Evolutionary conservation across 73 alveolate genomes (phyloP).

Genomic region (Tetrahymena malaccensis): DNA sequence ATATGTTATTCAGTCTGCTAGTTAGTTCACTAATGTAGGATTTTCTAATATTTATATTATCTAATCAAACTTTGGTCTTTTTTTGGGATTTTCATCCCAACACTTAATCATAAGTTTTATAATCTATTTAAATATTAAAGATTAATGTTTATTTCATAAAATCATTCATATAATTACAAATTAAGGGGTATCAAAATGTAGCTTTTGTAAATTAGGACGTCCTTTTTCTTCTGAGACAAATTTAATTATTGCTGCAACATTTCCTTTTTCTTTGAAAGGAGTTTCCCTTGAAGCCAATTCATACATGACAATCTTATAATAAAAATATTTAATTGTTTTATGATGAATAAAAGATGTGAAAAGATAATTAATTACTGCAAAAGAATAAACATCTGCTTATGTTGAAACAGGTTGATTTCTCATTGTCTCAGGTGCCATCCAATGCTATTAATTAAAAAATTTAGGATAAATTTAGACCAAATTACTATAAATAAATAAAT

Average conservation of each 20-base stretch:
- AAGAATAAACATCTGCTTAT: conserved; percentile 96
- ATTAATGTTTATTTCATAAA: neutral
- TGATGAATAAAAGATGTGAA: neutral
- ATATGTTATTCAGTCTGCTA: neutral
- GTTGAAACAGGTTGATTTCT: conserved; percentile 73
- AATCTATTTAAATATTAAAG: neutral
- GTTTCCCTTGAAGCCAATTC: conserved; percentile 87
- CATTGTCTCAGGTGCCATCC: conserved; percentile 99
- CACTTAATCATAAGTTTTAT: neutral
- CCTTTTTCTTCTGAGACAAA: conserved; percentile 22
- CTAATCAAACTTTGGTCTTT: neutral
- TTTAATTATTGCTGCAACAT: conserved; percentile 26
- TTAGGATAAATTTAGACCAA: neutral
- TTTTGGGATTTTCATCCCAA: neutral
- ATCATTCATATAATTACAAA: neutral
- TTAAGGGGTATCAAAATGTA: conserved; percentile 18
- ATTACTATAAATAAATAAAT: neutral
- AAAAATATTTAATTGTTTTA: neutral
- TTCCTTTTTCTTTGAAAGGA: conserved; percentile 65
- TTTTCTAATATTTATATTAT: neutral
- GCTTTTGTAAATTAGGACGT: conserved; percentile 6
- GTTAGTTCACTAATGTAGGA: neutral
- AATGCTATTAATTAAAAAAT: conserved; percentile 62
- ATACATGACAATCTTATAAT: conserved; percentile 74
- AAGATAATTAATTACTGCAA: conserved; percentile 63